Evolutionary conservation across 1,284 basidiomycete species (phyloP), one percentile per base, ranked within the genome.

Genomic region (Fistulinella cinereoalba): DNA sequence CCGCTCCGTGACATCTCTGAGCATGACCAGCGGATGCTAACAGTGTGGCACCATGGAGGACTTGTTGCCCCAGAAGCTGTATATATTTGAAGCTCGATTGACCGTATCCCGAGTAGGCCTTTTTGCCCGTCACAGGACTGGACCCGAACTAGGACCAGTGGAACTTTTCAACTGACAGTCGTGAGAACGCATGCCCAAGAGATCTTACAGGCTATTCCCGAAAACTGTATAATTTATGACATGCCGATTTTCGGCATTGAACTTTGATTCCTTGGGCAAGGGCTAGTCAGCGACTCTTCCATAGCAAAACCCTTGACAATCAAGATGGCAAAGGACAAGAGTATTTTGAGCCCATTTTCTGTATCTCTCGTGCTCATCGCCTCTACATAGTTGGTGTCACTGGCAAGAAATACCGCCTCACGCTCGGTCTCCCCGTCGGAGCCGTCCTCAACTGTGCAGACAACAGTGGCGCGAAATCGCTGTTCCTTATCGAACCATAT

Each of bases 391-490:
- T 61, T 29, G 62, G 62, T 19, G 68, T 74, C 50, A 71, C 92
- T 68, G 95, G 95, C 71, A 96, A 90, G 77, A 99, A 98, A 77
- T 98, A 90, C 85, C 88, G 95, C 65, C 82, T 99, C 78, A 93
- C 94, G 56, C 86, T 97, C 64, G 93, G 92, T 88, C 84, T 97
- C 60, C 97, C 96, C 63, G 92, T 94, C 64, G 97, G 97, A 66
- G 96, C 96, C 66, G 96, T 99, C 61, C 83, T 99, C 72, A 99
- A 99, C 76, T 99, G 96, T 75, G 95, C 95, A 51, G 96, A 99
- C 81, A 99, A 99, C 88, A 94, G 91, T 62, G 97, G 97, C 61
- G 96, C 96, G 61, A 99, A 98, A 80, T 94, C 89, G 57, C 81
- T 97, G 55, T 96, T 77, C 74, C 69, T 96, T 64, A 95, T 96